Conservation (phyloP, 2,329 filamentous ascomycete genomes). For the Tolypocladium nubicola region DNA sequence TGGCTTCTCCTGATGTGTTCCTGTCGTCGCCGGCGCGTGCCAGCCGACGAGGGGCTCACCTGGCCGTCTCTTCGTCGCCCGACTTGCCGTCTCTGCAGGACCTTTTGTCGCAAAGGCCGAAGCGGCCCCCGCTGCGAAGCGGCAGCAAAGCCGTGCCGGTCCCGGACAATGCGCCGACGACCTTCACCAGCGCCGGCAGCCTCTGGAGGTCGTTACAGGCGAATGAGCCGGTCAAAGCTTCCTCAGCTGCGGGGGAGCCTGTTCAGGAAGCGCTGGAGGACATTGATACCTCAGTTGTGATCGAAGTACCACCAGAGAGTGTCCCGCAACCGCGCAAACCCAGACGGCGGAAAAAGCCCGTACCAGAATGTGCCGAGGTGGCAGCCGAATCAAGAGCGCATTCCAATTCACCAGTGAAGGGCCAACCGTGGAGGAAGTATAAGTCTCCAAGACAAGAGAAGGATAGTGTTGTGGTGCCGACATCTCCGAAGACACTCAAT, state of each 20-base stretch:
- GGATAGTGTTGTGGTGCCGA: neutral
- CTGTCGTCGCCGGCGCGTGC: constrained; percentile 18
- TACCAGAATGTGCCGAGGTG: constrained; percentile 1
- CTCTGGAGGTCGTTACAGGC: constrained; percentile 23
- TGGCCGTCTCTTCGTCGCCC: constrained; percentile 38
- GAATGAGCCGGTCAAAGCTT: neutral
- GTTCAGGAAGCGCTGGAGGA: neutral
- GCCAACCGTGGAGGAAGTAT: constrained; percentile 27
- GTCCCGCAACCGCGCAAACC: constrained; percentile 9
- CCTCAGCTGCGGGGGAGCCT: neutral
- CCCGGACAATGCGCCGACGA: constrained; percentile 21
- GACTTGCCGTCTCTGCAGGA: constrained; percentile 42
- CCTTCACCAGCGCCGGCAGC: constrained; percentile 32
- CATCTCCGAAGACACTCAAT: neutral
- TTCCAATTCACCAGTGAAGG: constrained; percentile 7
- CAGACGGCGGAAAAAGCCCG: constrained; percentile 7
- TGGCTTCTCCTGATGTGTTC: constrained; percentile 23
- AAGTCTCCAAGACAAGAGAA: constrained; percentile 9
- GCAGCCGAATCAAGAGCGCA: neutral
- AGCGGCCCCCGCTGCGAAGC: constrained; percentile 20
- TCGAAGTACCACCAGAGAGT: constrained; percentile 11
- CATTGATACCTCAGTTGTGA: constrained; percentile 8
- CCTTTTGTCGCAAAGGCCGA: constrained; percentile 27
- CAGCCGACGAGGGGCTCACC: constrained; percentile 18
- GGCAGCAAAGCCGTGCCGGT: constrained; percentile 26